Conservation (phyloP, 2,329 filamentous ascomycete genomes). For the Colletotrichum sp. region DNA sequence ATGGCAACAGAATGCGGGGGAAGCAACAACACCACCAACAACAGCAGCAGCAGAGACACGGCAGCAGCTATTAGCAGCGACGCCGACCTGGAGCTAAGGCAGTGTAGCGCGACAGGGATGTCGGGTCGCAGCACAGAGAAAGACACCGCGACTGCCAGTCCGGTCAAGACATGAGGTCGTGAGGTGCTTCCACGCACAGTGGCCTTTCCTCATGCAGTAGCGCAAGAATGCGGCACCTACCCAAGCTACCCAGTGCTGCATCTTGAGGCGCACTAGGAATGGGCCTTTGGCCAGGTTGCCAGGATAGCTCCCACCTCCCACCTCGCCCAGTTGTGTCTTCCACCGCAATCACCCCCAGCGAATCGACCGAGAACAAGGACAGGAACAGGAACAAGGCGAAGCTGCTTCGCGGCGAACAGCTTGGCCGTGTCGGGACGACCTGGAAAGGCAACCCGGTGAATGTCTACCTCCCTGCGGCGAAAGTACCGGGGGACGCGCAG, state of each 20-base stretch:
- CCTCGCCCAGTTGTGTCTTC: not conserved
- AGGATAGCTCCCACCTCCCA: not conserved
- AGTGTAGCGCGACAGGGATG: not conserved
- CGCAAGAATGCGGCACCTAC: not conserved
- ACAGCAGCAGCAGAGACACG: not conserved
- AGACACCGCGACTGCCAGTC: not conserved
- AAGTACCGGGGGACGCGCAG: not conserved
- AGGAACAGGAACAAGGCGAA: not conserved
- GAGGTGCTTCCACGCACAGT: not conserved
- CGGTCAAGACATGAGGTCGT: not conserved
- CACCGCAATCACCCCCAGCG: not conserved
- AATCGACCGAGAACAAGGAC: not conserved
- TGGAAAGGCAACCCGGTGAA: slow-evolving; percentile 2
- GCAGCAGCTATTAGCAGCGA: not conserved
- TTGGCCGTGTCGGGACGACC: not conserved
- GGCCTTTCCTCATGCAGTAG: not conserved
- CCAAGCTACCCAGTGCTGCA: not conserved
- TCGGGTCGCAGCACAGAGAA: not conserved
- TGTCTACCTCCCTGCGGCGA: not conserved
- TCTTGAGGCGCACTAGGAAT: not conserved
- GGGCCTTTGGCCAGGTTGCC: not conserved
- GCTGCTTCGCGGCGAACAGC: not conserved
- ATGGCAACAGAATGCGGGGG: slow-evolving; percentile 11
- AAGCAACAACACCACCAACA: not conserved
- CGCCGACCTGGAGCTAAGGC: not conserved